Percentiles rank a stretch among this genome's conserved stretches.
phyloP scores from a whole-genome alignment of 169 alveolate species.

The Amoebophrya sp. region DNA sequence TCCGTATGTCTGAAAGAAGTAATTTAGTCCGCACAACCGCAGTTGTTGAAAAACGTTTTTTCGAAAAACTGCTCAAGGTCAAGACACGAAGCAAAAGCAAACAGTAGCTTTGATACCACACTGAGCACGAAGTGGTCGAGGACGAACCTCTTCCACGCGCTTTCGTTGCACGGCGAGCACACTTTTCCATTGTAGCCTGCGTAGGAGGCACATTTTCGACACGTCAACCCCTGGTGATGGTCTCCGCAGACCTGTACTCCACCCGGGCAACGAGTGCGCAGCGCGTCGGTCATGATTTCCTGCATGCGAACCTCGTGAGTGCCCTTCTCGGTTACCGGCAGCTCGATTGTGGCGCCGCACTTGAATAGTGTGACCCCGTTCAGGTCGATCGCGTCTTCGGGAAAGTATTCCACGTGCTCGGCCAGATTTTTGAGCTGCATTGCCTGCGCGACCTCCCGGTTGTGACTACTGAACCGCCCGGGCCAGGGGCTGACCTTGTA shows the following conservation, averaged over 20 bases:
- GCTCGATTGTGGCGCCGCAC: not conserved
- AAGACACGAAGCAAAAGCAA: too few species aligned
- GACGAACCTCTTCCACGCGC: not conserved
- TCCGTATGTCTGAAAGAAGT: too few species aligned
- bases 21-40: too few species aligned
- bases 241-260: not conserved
- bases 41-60: too few species aligned
- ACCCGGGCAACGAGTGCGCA: not conserved
- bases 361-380: not conserved
- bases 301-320: not conserved
- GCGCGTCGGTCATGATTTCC: not conserved
- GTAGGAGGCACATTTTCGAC: not conserved
- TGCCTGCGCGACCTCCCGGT: too few species aligned
- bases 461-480: too few species aligned
- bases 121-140: not conserved
- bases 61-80: too few species aligned
- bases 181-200: not conserved
- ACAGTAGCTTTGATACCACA: too few species aligned
- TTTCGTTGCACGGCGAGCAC: not conserved
- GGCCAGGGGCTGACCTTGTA: not conserved
- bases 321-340: not conserved
- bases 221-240: not conserved
- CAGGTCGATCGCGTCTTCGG: not conserved
- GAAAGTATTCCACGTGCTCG: too few species aligned
- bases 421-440: too few species aligned